phyloP scores from a whole-genome alignment of 495 filamentous ascomycete genomes.

The Physcia stellaris region DNA sequence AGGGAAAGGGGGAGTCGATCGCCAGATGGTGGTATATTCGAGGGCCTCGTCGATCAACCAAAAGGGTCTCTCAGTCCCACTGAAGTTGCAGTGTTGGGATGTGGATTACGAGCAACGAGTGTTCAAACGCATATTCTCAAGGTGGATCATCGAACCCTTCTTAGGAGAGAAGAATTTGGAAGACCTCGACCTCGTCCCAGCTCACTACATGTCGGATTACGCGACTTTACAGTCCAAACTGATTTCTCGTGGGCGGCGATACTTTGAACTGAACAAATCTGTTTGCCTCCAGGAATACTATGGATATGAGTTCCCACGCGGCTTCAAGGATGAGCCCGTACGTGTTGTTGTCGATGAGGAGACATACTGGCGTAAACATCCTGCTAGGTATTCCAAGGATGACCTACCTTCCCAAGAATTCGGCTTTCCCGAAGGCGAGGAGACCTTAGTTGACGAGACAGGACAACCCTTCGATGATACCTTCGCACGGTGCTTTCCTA shows the following conservation, averaged over 20 bases:
- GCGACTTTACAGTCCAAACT: constrained; percentile 5
- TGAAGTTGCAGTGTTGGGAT: constrained; percentile 11
- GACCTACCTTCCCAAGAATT: constrained; percentile 6
- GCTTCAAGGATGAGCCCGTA: constrained; percentile 6
- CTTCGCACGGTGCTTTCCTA: constrained; percentile 9
- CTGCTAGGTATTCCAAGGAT: not conserved
- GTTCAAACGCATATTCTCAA: constrained; percentile 8
- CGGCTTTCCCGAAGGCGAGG: constrained; percentile 8
- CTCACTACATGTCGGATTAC: constrained; percentile 7
- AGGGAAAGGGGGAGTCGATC: too few species aligned
- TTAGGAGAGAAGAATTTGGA: constrained; percentile 9
- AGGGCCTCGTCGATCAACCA: not conserved
- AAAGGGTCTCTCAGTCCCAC: not conserved
- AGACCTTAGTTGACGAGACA: constrained; percentile 6
- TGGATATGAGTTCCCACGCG: constrained; percentile 7
- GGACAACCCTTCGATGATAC: constrained; percentile 6
- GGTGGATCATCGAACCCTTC: constrained; percentile 8
- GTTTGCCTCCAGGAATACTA: constrained; percentile 10
- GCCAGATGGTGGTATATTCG: constrained; percentile 9
- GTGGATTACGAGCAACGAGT: constrained; percentile 6
- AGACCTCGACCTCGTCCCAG: constrained; percentile 10
- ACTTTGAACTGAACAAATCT: constrained; percentile 10
- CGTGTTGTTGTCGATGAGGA: not conserved
- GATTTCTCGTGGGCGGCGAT: constrained; percentile 7
- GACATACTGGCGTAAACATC: not conserved